Conservation (phyloP, 306 rosid genomes). For the Urtica urens region DNA sequence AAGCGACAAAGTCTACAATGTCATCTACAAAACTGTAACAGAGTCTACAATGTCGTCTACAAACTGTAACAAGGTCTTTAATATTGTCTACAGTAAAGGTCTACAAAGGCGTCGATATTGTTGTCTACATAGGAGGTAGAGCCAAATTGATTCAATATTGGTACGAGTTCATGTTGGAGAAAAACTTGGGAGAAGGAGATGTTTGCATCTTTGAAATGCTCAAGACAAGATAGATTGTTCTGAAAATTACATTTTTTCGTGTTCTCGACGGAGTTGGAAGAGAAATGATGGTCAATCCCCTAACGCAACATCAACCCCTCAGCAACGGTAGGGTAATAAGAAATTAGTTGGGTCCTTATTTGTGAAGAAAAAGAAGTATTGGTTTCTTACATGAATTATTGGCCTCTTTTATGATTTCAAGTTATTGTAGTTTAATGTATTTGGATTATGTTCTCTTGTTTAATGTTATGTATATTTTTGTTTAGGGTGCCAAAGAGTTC, state of each 20-base stretch:
- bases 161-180: conserved; percentile 78
- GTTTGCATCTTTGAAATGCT: conserved; percentile 90
- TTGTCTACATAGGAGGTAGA: conserved; percentile 71
- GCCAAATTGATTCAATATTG: conserved; percentile 96
- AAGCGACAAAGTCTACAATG: too few species aligned
- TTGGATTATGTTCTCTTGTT: too few species aligned
- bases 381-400: too few species aligned
- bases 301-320: conserved; percentile 28
- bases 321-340: conserved; percentile 37
- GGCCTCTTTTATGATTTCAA: too few species aligned
- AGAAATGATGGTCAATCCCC: conserved; percentile 28
- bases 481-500: too few species aligned
- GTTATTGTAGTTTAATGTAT: too few species aligned
- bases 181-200: conserved; percentile 88
- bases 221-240: conserved; percentile 49
- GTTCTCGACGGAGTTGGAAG: conserved; percentile 48
- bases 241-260: conserved; percentile 65
- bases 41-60: too few species aligned
- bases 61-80: too few species aligned
- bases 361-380: conserved; percentile 20
- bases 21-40: too few species aligned
- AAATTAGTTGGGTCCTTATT: conserved; percentile 26
- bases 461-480: too few species aligned
- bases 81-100: too few species aligned
- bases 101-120: too few species aligned